A percentile compares a stretch with the other conserved stretches of the same genome.
Evolutionary conservation across 1,284 basidiomycete species (phyloP).

Genomic region (Cutaneotrichosporon curvatum): DNA sequence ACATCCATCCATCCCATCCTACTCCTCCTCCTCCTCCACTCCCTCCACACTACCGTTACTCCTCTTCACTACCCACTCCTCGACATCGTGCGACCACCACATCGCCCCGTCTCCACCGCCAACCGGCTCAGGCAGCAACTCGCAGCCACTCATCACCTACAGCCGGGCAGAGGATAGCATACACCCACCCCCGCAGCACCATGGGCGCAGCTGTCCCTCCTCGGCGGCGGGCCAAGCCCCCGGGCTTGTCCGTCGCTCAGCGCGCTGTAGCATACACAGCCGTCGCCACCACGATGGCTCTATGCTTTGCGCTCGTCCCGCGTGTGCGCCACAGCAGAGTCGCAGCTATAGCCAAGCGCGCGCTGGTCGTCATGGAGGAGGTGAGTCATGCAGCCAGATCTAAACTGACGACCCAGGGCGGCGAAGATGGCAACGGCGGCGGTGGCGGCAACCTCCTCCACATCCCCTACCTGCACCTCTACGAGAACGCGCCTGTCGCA

Average conservation of each 20-base stretch:
- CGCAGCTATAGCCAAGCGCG: background rate
- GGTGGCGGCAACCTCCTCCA: conserved; percentile 10
- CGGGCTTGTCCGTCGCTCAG: background rate
- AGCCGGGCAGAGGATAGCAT: background rate
- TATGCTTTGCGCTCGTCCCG: background rate
- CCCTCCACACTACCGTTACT: too few species aligned
- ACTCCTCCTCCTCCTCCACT: too few species aligned
- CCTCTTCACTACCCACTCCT: too few species aligned
- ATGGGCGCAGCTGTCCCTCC: background rate
- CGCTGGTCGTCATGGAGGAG: background rate
- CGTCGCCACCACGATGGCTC: background rate
- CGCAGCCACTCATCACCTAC: too few species aligned
- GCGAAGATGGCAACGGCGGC: background rate
- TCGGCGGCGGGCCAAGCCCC: conserved; percentile 1
- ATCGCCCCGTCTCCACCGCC: too few species aligned
- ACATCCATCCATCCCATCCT: too few species aligned
- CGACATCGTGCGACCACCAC: too few species aligned
- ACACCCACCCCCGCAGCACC: background rate
- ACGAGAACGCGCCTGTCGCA: conserved; percentile 1
- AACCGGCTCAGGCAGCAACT: too few species aligned
- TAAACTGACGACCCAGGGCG: background rate
- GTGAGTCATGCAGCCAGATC: background rate
- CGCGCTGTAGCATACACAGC: background rate
- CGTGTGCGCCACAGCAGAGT: background rate
- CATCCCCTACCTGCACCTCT: conserved; percentile 11